phyloP scores from a whole-genome alignment of 805 yeast species.

The Wickerhamiella allomyrinae region DNA sequence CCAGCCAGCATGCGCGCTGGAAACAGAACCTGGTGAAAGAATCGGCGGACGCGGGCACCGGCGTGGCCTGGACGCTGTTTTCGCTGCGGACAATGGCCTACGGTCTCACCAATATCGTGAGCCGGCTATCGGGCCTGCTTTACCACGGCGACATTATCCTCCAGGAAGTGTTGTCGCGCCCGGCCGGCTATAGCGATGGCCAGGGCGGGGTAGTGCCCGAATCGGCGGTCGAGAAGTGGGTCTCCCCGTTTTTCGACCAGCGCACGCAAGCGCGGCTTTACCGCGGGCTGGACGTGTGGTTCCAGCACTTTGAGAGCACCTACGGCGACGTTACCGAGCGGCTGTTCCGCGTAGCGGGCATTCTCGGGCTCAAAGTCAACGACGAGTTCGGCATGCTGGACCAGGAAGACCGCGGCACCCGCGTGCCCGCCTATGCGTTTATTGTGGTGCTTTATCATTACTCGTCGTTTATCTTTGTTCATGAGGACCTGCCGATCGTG shows the following conservation, averaged over 20 bases:
- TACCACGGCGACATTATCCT: slow-evolving; percentile 13
- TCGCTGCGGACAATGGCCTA: slow-evolving; percentile 17
- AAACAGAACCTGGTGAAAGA: not conserved
- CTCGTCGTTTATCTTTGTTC: slow-evolving; percentile 20
- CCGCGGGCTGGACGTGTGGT: slow-evolving; percentile 23
- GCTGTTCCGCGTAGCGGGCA: slow-evolving; percentile 14
- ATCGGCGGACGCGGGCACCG: not conserved
- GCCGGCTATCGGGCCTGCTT: slow-evolving; percentile 13
- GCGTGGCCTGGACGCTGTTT: slow-evolving; percentile 13
- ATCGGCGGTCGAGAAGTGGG: not conserved
- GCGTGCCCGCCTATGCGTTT: slow-evolving; percentile 19
- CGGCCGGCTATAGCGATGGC: not conserved
- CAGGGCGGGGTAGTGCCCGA: not conserved
- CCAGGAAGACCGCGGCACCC: slow-evolving; percentile 3
- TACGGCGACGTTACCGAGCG: slow-evolving; percentile 19
- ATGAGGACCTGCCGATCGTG: slow-evolving; percentile 22
- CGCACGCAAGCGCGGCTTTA: slow-evolving; percentile 19
- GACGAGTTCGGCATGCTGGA: slow-evolving; percentile 12
- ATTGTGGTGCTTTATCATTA: slow-evolving; percentile 19
- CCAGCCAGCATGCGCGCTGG: slow-evolving; percentile 2
- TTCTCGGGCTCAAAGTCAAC: slow-evolving; percentile 11
- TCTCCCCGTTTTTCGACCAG: slow-evolving; percentile 13
- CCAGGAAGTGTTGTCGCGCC: slow-evolving; percentile 10
- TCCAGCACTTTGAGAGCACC: slow-evolving; percentile 17
- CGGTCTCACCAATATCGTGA: slow-evolving; percentile 20